Base-by-base conservation (phyloP, 2,329 filamentous ascomycete genomes). In the Nemania serpens region DNA sequence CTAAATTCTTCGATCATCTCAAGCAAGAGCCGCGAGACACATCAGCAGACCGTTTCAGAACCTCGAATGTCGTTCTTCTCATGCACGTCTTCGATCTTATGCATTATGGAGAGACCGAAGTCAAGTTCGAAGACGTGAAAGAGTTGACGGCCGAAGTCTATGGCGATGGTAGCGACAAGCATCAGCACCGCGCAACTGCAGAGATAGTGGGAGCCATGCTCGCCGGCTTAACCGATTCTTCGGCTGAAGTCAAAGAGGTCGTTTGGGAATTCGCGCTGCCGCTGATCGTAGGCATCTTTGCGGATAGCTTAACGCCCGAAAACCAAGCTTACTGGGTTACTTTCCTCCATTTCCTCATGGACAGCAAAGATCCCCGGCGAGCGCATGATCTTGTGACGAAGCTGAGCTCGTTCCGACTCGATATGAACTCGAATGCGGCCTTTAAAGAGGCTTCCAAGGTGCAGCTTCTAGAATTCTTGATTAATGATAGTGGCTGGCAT, bases 391-490 rank as follows among this genome's bases (percentile, higher is more conserved):
- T 99, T 64, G 85, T 97, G 37, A 89, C 95, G 65, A 89, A 87
- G 75, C 81, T 99, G 18, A 86, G 90, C 48, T 86, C 88, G 55
- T 98, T 98, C 84, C 86, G 92, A 33, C 82, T 99, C 10, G 95
- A 99, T 73, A 94, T 98, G 89, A 82, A 86, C 5, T 97, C 94
- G 0, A 97, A 98, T 73, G 95, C 96, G 3, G 95, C 95, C 0
- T 99, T 99, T 83, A 99, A 99, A 75, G 96, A 99, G 75, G 97
- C 94, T 57, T 96, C 94, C 29, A 97, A 98, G 79, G 91, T 99
- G 15, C 89, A 95, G 66, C 80, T 99, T 33, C 81, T 99, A 17
- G 92, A 97, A 68, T 92, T 96, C 67, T 85, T 91, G 64, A 90
- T 99, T 61, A 88, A 88, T 46, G 93, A 97, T 70, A 86, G 88